Conservation (phyloP, 1,284 basidiomycete species). For the Xanthoconium separans region DNA sequence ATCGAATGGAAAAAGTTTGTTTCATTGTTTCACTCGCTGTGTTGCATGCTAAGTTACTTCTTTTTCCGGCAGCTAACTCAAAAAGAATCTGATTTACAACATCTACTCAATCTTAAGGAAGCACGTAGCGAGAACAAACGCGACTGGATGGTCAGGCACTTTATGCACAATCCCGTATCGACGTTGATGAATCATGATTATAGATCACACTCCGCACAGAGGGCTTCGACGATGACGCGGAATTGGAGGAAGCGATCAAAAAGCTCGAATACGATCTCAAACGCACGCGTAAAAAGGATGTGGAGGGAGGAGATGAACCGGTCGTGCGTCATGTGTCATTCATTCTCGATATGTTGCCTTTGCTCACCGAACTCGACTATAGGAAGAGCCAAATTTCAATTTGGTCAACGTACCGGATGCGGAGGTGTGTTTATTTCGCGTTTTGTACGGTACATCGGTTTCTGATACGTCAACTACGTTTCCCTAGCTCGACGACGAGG, state of each 20-base stretch:
- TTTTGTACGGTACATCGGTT: neutral
- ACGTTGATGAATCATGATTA: neutral
- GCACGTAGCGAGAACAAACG: constrained; percentile 68
- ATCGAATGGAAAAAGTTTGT: constrained; percentile 81
- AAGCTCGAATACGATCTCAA: constrained; percentile 71
- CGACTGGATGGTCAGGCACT: constrained; percentile 62
- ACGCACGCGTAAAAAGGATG: constrained; percentile 72
- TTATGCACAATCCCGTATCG: neutral
- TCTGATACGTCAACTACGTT: neutral
- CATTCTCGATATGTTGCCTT: neutral
- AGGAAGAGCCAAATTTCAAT: constrained; percentile 88
- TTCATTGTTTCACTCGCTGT: neutral
- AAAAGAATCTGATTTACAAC: constrained; percentile 83
- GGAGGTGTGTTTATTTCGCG: constrained; percentile 50
- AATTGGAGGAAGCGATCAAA: constrained; percentile 72
- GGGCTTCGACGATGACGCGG: constrained; percentile 74
- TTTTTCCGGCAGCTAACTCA: constrained; percentile 33
- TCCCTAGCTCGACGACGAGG: constrained; percentile 82
- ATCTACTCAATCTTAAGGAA: constrained; percentile 68
- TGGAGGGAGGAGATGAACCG: constrained; percentile 59
- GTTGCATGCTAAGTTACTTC: neutral
- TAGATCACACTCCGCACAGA: constrained; percentile 63
- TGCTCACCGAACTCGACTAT: constrained; percentile 11
- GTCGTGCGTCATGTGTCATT: constrained; percentile 36
- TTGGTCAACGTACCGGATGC: constrained; percentile 90